Evolutionary conservation across 2,329 filamentous ascomycete species (phyloP).

Genomic region (Pestalotiopsis sp.): DNA sequence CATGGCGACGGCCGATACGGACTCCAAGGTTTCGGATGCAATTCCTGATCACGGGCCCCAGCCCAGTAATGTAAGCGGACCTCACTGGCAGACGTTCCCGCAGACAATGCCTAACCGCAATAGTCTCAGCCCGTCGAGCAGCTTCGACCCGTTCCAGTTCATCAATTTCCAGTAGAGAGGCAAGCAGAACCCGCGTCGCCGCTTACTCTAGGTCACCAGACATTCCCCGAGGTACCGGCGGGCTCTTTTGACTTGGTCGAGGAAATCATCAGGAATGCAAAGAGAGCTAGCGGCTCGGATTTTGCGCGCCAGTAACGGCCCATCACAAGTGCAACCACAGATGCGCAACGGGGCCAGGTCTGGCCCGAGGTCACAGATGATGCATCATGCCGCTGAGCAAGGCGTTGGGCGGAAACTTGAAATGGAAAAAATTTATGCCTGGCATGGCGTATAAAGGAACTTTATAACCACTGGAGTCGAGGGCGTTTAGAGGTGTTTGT

Average conservation of each 20-base stretch:
- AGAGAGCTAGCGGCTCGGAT: slow-evolving; percentile 26
- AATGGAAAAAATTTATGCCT: not conserved
- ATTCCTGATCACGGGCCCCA: slow-evolving; percentile 23
- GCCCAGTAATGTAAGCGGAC: slow-evolving; percentile 34
- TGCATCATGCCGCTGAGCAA: not conserved
- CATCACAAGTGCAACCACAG: not conserved
- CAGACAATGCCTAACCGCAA: slow-evolving; percentile 35
- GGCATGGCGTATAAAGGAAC: not conserved
- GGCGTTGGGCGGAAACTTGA: not conserved
- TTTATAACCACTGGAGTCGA: not conserved
- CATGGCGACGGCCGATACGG: not conserved
- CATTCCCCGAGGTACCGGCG: slow-evolving; percentile 32
- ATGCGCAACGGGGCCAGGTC: not conserved
- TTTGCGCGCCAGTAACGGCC: not conserved
- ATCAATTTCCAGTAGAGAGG: slow-evolving; percentile 10
- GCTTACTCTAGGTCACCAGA: slow-evolving; percentile 2
- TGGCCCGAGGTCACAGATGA: not conserved
- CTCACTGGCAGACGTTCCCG: slow-evolving; percentile 28
- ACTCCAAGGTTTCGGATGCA: slow-evolving; percentile 1
- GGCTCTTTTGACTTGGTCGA: slow-evolving; percentile 35
- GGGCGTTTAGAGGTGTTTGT: not conserved
- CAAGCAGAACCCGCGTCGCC: not conserved
- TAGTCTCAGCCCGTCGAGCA: slow-evolving; percentile 24
- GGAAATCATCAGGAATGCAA: slow-evolving; percentile 33
- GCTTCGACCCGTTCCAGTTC: slow-evolving; percentile 19